Base-by-base conservation (phyloP, 2,329 filamentous ascomycete species). In the Ascochyta viciae-villosae region DNA sequence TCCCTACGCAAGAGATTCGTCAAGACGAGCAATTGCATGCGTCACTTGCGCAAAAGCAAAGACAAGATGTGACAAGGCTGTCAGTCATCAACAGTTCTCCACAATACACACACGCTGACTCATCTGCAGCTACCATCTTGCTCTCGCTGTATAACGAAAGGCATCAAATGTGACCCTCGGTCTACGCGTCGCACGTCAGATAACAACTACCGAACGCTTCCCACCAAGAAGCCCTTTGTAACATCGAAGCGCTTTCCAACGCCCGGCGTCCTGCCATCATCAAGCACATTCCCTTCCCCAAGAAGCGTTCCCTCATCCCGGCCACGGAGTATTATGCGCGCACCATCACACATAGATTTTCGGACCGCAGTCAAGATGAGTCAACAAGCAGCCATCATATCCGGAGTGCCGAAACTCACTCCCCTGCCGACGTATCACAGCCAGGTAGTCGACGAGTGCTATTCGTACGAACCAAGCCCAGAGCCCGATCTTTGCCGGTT, bases 1-100 rank as follows among this genome's bases (percentile, higher is more conserved):
- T 38, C 70, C 68, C 1, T 74, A 74, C 47, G 61, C 68, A 16
- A 68, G 67, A 44, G 72, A 70, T 50, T 60, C 72, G 6, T 64
- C 71, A 40, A 63, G 72, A 55, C 64, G 73, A 66, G 68, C 72
- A n/a, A 76, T 76, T 49, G 72, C 73, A 45, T 76, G 73, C 61
- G 73, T 74, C 4, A 72, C 73, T 53, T 76, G 73, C 55, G 73
- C 73, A 24, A 76, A 74, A 58, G 73, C 73, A 41, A 76, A 76
- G 59, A 74, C 73, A 8, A 73, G 74, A 60, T 75, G 73, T 52
- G 72, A 76, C 50, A 76, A 74, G 63, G 65, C 64, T 54, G 73
- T 74, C 56, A 51, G 71, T 57, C 15, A 2, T 13, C 29, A 27
- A 9, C 3, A 4, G 12, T 15, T 27, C 13, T 26, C 13, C 9